Evolutionary conservation across 1,284 basidiomycete species (phyloP).

Genomic region (Rugosomyces carneus): DNA sequence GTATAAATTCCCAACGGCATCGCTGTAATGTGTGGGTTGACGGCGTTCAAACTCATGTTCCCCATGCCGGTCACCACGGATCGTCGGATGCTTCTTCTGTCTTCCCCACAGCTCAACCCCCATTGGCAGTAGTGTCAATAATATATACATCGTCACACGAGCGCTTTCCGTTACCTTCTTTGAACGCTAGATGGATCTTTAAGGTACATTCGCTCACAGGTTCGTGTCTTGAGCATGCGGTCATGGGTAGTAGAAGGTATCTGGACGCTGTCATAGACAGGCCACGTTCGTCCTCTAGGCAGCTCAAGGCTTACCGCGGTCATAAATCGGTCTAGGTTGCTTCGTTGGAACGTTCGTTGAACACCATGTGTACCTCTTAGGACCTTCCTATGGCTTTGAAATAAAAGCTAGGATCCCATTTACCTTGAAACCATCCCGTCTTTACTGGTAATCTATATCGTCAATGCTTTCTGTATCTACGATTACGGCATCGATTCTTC

Average conservation of each 20-base stretch:
- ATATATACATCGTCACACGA: not conserved
- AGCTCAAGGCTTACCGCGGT: not conserved
- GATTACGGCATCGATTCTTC: not conserved
- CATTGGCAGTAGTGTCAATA: not conserved
- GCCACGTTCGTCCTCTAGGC: not conserved
- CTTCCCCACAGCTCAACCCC: not conserved
- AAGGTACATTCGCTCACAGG: not conserved
- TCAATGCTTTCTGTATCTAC: constrained; percentile 7
- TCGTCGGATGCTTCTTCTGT: not conserved
- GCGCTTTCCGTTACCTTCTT: not conserved
- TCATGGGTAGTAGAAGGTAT: not conserved
- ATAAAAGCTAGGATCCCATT: not conserved
- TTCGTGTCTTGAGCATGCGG: not conserved
- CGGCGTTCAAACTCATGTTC: not conserved
- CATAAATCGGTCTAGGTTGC: not conserved
- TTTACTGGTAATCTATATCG: too few species aligned
- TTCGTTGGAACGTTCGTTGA: not conserved
- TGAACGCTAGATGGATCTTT: not conserved
- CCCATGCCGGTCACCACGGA: not conserved
- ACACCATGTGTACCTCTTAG: not conserved
- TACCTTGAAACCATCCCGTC: too few species aligned
- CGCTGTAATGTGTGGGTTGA: too few species aligned
- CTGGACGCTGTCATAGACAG: not conserved
- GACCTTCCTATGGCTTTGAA: not conserved
- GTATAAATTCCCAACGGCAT: not conserved